phyloP scores from a whole-genome alignment of 164 flowering plant genomes.

The Akebia trifoliata region DNA sequence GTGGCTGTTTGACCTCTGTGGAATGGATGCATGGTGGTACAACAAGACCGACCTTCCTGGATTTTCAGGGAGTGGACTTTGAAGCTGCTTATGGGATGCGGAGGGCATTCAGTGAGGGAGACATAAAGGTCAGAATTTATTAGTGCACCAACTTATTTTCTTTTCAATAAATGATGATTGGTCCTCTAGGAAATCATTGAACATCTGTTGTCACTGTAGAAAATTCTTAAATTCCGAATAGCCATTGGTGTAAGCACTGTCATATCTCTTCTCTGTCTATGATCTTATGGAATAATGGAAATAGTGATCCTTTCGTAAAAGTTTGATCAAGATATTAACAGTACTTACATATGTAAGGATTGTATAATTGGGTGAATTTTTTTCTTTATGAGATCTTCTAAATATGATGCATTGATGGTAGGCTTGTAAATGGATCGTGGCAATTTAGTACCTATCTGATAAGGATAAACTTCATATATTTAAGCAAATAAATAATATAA shows the following conservation, averaged over 20 bases:
- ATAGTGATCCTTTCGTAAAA: neutral
- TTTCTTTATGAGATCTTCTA: neutral
- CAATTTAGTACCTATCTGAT: no score
- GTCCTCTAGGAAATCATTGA: no score
- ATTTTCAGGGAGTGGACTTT: conserved; percentile 58
- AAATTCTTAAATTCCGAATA: no score
- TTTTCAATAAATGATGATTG: no score
- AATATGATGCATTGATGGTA: neutral
- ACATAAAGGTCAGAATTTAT: conserved; percentile 67
- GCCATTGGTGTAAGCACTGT: no score
- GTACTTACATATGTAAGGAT: neutral
- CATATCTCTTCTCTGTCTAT: no score
- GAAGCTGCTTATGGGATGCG: conserved; percentile 76
- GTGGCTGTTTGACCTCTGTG: conserved; percentile 62
- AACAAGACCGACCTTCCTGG: conserved; percentile 52
- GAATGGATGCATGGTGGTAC: conserved; percentile 46
- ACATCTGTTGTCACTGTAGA: no score
- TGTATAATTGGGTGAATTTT: neutral
- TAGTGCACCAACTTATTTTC: neutral
- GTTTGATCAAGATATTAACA: neutral
- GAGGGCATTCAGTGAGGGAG: conserved; percentile 95
- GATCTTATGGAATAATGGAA: neutral
- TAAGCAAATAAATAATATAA: no score
- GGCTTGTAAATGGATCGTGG: no score
- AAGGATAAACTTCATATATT: no score